Base-by-base conservation (phyloP, 2,329 filamentous ascomycete genomes). In the Fusarium anthophilum region DNA sequence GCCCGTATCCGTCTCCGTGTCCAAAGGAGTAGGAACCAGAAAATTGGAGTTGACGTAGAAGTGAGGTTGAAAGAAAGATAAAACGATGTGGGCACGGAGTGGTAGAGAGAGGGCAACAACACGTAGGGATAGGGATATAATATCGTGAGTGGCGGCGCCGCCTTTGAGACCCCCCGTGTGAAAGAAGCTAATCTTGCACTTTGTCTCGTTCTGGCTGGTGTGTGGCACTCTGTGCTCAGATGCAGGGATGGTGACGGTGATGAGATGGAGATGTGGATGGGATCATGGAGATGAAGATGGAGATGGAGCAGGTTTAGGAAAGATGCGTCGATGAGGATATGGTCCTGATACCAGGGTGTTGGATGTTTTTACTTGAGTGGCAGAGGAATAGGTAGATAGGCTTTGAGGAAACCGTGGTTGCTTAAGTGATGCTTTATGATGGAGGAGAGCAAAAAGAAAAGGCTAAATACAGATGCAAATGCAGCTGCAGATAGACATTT, bases 61-160 rank as follows among this genome's bases (percentile, higher is more conserved):
- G 26, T 38, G 60, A 62, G 50, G 61, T 70, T 71, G 69, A 53
- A 56, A 64, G 58, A 62, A 59, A 37, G 48, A 60, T 59, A 44
- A 72, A 59, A 32, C 48, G 28, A 68, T 43, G 51, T 47, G 63
- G 51, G 47, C 56, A 59, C 69, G 20, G 39, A 50, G 47, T 44
- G 44, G 39, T 32, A 59, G 39, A 61, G 50, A 59, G 39, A 61
- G 50, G 64, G 57, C 45, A 59, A 51, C 55, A 56, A 51, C 50
- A 38, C 37, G 22, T 30, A 45, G 24, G 54, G 32, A 24, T 37
- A 51, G 24, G 54, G 32, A 37, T 54, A 51, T 35, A 50, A 60
- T 64, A 72, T 72, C 72, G 72, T 75, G 68, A 74, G 63, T 74
- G 72, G 72, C 71, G 70, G 63, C 71, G 70, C 61, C 43, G 30